These are phyloP conservation scores for Lactifluus subvellereus DNA, from an alignment of 768 basidiomycete genomes.

Conservation along the genomic window DNA sequence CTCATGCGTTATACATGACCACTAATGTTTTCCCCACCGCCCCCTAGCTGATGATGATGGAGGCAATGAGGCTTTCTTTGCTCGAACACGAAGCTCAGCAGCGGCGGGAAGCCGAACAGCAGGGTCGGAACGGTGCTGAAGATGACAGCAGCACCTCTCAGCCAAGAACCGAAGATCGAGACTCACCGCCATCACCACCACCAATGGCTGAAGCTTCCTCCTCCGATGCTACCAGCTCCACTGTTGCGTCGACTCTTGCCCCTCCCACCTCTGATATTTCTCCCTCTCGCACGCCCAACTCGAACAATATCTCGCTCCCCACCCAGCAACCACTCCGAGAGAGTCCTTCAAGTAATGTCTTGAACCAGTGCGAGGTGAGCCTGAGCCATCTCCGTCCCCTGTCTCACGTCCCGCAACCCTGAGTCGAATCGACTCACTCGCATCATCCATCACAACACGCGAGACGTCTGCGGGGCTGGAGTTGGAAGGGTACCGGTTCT, in stretches of 20 bases:
- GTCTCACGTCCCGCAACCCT: not conserved
- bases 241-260: not conserved
- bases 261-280: not conserved
- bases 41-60: slow-evolving; percentile 93
- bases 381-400: not conserved
- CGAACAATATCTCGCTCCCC: not conserved
- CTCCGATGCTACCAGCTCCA: not conserved
- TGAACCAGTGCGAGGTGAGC: not conserved
- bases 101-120: slow-evolving; percentile 65
- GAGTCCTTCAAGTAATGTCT: not conserved
- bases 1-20: not conserved
- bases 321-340: slow-evolving; percentile 1
- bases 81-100: slow-evolving; percentile 94
- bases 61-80: slow-evolving; percentile 94
- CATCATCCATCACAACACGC: slow-evolving; percentile 16
- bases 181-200: slow-evolving; percentile 4
- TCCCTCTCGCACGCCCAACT: slow-evolving; percentile 6
- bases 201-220: not conserved
- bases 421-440: slow-evolving; percentile 18
- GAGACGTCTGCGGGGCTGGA: not conserved
- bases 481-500: slow-evolving; percentile 17
- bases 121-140: slow-evolving; percentile 46
- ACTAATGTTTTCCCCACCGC: not conserved
- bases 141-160: slow-evolving; percentile 17
- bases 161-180: slow-evolving; percentile 6